Evolutionary conservation across 495 filamentous ascomycete genomes (phyloP).

Genomic region (Choiromyces venosus): DNA sequence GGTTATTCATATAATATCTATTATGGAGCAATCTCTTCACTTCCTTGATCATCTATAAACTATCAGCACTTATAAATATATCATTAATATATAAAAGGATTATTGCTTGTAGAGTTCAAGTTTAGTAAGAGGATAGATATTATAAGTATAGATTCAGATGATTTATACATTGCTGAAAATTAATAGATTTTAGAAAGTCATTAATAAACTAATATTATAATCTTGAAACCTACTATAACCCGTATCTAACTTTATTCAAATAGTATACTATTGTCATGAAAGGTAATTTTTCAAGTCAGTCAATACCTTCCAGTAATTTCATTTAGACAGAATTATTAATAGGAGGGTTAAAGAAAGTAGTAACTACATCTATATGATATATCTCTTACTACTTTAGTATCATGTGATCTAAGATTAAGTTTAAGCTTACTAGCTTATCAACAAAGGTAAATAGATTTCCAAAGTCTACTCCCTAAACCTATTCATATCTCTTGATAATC

Average conservation of each 20-base stretch:
- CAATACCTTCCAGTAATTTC: slow-evolving; percentile 1
- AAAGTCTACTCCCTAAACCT: slow-evolving; percentile 3
- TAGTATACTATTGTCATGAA: not conserved
- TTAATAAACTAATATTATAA: slow-evolving; percentile 14
- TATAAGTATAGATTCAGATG: slow-evolving; percentile 19
- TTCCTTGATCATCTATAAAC: too few relatives aligned
- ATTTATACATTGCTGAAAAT: slow-evolving; percentile 1
- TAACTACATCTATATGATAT: slow-evolving; percentile 6
- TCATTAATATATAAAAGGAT: too few relatives aligned
- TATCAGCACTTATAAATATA: too few relatives aligned
- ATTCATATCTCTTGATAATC: not conserved
- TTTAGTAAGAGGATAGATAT: too few relatives aligned
- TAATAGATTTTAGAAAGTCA: slow-evolving; percentile 8
- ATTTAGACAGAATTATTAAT: slow-evolving; percentile 17
- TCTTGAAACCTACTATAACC: slow-evolving; percentile 11
- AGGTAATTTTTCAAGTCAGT: not conserved
- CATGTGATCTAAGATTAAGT: not conserved
- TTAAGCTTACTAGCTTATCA: not conserved
- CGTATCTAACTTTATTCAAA: slow-evolving; percentile 10
- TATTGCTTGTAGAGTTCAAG: too few relatives aligned
- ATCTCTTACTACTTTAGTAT: not conserved
- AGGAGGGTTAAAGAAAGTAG: slow-evolving; percentile 7
- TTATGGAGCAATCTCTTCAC: too few relatives aligned
- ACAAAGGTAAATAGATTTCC: not conserved
- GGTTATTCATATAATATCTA: too few relatives aligned